Base-by-base conservation (phyloP, 2,329 filamentous ascomycete species). In the Penicillium hesseltinei region DNA sequence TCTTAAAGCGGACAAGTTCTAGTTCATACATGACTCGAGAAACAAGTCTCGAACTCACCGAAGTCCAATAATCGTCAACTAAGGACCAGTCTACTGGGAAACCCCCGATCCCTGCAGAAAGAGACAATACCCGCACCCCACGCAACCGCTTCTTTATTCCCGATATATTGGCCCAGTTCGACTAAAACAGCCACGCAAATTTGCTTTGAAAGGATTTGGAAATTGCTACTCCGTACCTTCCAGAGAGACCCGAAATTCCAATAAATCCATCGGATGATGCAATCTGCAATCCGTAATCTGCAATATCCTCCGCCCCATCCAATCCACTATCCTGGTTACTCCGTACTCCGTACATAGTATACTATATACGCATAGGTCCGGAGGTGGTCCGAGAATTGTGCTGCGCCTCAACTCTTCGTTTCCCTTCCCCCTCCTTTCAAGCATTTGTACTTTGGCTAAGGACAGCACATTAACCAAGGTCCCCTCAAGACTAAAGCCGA, bases 61-160 rank as follows among this genome's bases (percentile, higher is more conserved):
- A 43, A n/a, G 13, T 25, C 17, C 39, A 51, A 17, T 51, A 23
- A 35, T 6, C 25, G n/a, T 19, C 23, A 17, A 33, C 38, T 42
- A 45, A 25, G 39, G 21, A 51, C 51, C 51, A 42, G 11, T 49
- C 51, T 40, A 19, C 43, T 48, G 44, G 50, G 51, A 33, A 23
- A 29, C 7, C 4, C 19, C 19, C 44, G 51, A 54, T 54, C 44
- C 35, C 51, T 54, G 51, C 51, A 54, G 51, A 54, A 52, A 27
- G 21, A 33, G 44, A 48, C 51, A 40, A 44, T 43, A 29, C 31
- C 49, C 42, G 31, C 35, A 23, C 23, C 43, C 40, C 51, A 21
- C 51, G 31, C 25, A 38, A 17, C 19, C 19, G 35, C 29, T 35
- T 33, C 19, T n/a, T 53, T 47, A 53, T 53, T 53, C 39, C 27